Evolutionary conservation across 306 rosid species (phyloP).

Genomic region (Glycine latifolia): DNA sequence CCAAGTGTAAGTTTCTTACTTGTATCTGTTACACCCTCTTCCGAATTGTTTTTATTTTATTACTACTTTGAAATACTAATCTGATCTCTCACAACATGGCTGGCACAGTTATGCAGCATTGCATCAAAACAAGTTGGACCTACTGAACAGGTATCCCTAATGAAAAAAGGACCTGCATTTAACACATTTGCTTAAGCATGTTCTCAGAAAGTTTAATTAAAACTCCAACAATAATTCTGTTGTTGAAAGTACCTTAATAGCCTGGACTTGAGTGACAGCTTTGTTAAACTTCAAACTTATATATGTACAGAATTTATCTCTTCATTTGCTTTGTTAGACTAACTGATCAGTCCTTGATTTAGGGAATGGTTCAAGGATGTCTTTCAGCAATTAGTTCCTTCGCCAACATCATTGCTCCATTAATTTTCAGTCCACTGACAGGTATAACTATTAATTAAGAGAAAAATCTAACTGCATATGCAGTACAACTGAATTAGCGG

Average conservation of each 20-base stretch:
- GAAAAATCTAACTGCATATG: conserved; percentile 6
- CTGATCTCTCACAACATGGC: conserved; percentile 33
- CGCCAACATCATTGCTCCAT: conserved; percentile 78
- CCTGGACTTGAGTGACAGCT: background rate
- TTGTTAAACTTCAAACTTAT: background rate
- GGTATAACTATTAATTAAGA: conserved; percentile 51
- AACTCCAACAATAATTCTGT: background rate
- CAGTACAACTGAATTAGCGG: background rate
- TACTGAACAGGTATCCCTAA: conserved; percentile 69
- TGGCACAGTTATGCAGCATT: conserved; percentile 79
- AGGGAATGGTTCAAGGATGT: conserved; percentile 96
- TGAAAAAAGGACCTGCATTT: background rate
- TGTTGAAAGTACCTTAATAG: background rate
- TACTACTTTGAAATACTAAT: conserved; percentile 6
- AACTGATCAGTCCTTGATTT: conserved; percentile 25
- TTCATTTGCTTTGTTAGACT: conserved; percentile 1
- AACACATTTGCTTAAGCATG: background rate
- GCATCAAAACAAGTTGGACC: conserved; percentile 88
- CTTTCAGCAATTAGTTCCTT: conserved; percentile 79
- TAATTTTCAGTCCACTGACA: conserved; percentile 83
- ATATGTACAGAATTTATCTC: background rate
- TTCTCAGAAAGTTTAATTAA: background rate
- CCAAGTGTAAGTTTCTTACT: conserved; percentile 67
- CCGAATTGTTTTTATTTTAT: conserved; percentile 1
- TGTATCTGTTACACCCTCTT: background rate